Evolutionary conservation across 2,329 filamentous ascomycete species (phyloP).

Genomic region (Neonectria faginata): DNA sequence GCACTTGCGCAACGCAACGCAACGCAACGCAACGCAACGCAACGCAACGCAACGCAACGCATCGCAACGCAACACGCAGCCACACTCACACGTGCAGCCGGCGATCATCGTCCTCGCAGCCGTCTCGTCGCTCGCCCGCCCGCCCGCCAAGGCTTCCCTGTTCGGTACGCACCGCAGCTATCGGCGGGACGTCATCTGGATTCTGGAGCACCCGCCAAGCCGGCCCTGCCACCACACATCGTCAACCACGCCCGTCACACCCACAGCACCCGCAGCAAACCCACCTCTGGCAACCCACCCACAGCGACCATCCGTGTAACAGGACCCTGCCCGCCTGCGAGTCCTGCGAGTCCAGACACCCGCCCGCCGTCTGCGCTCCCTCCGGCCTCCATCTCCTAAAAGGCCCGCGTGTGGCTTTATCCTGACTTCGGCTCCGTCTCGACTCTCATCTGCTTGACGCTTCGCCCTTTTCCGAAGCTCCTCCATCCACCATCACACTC

Average conservation of each 20-base stretch:
- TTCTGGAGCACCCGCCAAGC: slow-evolving; percentile 39
- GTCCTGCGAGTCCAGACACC: slow-evolving; percentile 38
- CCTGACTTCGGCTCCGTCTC: slow-evolving; percentile 38
- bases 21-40: background rate
- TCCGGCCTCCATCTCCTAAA: slow-evolving; percentile 40
- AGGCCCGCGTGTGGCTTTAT: slow-evolving; percentile 42
- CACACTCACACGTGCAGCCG: slow-evolving; percentile 15
- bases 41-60: background rate
- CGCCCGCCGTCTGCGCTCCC: slow-evolving; percentile 29
- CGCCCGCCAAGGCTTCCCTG: slow-evolving; percentile 22
- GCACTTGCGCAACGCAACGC: background rate
- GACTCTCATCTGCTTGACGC: slow-evolving; percentile 29
- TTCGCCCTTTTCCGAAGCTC: slow-evolving; percentile 25
- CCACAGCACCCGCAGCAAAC: slow-evolving; percentile 32
- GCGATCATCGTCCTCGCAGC: slow-evolving; percentile 6
- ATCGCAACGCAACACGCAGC: background rate
- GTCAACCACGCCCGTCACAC: slow-evolving; percentile 22
- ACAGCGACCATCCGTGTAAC: slow-evolving; percentile 39
- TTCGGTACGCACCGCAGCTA: slow-evolving; percentile 20
- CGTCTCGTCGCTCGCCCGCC: slow-evolving; percentile 13
- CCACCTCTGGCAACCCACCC: slow-evolving; percentile 34
- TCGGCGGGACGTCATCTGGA: slow-evolving; percentile 46
- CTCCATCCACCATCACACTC: slow-evolving; percentile 28
- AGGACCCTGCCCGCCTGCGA: slow-evolving; percentile 41
- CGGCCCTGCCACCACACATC: slow-evolving; percentile 31